Base-by-base conservation (phyloP, 768 basidiomycete genomes). In the Mycena pura region DNA sequence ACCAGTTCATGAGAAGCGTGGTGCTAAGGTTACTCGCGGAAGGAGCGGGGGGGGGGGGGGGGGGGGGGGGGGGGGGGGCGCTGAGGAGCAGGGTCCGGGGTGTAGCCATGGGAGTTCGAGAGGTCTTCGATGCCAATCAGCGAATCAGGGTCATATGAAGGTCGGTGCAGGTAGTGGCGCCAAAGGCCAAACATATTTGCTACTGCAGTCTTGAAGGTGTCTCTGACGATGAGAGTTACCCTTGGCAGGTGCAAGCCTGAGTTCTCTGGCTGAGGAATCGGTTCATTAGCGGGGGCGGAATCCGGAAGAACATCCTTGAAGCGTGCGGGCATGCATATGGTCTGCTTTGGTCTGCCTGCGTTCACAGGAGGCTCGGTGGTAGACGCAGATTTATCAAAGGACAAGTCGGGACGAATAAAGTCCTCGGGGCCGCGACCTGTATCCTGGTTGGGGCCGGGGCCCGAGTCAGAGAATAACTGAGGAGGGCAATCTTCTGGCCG, bases 81-180 rank as follows among this genome's bases (percentile, higher is more conserved):
- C 9, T 24, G 4, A 15, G 47, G 13, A 2, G 50, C 17, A 17
- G 49, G 34, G 6, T 19, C 13, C 9, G 36, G 34, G 27, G 28
- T n/a, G 19, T 14, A 28, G 34, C 5, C 3, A 6, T 39, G 17
- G 22, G 27, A 27, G 27, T 54, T 60, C 2, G 63, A 49, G 22
- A 64, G 28, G n/a, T 64, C 47, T 1, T 59, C 53, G 17, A 45
- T 11, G 0, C 46, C 32, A 11, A 64, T 45, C 3, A 64, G 29
- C 0, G 39, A n/a, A 31, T 64, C 63, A 5, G 63, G 63, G 21
- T 64, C 63, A 28, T 64, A 55, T 8, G 63, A 50, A 1, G 63
- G 63, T 7, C 57, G 63, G 39, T 64, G 63, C 21, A 60, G 58
- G 25, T 60, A 64, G 2, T 24, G 8, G 25, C 63, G 57, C 51